phyloP scores from a whole-genome alignment of 208 protist species.

The Crithidia bombi region DNA sequence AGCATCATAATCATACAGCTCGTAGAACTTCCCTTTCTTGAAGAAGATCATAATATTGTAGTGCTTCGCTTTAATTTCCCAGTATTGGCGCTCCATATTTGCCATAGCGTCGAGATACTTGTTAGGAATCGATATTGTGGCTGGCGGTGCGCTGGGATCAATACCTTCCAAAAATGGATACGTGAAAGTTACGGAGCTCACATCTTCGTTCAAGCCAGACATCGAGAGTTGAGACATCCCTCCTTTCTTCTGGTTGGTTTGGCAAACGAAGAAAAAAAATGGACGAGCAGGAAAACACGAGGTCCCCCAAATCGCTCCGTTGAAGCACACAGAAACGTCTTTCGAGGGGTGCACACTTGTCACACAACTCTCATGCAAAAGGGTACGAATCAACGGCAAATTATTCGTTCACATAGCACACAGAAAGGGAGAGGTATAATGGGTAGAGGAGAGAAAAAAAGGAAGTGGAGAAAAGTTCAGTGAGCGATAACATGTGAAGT shows the following conservation, averaged over 20 bases:
- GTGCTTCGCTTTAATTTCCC: constrained; percentile 93
- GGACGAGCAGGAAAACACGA: too few species aligned
- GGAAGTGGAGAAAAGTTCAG: too few species aligned
- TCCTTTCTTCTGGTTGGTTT: neutral
- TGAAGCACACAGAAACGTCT: too few species aligned
- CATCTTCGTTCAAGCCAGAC: constrained; percentile 16
- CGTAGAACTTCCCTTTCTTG: constrained; percentile 97
- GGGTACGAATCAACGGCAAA: too few species aligned
- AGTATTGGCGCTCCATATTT: constrained; percentile 96
- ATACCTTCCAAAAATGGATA: constrained; percentile 85
- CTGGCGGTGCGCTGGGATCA: constrained; percentile 53
- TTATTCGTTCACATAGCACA: too few species aligned
- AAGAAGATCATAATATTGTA: constrained; percentile 96
- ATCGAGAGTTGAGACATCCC: constrained; percentile 10
- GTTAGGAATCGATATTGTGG: constrained; percentile 79
- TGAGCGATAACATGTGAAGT: too few species aligned
- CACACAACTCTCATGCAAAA: too few species aligned
- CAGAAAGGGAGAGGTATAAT: too few species aligned
- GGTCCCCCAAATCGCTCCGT: too few species aligned
- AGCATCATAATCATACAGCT: constrained; percentile 95
- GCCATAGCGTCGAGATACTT: constrained; percentile 84
- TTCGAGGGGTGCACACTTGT: too few species aligned
- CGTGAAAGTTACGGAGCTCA: constrained; percentile 54
- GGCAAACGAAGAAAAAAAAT: constrained; percentile 1
- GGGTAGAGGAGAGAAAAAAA: too few species aligned